Evolutionary conservation across 768 basidiomycete genomes (phyloP).

Genomic region (Collybia mongolica): DNA sequence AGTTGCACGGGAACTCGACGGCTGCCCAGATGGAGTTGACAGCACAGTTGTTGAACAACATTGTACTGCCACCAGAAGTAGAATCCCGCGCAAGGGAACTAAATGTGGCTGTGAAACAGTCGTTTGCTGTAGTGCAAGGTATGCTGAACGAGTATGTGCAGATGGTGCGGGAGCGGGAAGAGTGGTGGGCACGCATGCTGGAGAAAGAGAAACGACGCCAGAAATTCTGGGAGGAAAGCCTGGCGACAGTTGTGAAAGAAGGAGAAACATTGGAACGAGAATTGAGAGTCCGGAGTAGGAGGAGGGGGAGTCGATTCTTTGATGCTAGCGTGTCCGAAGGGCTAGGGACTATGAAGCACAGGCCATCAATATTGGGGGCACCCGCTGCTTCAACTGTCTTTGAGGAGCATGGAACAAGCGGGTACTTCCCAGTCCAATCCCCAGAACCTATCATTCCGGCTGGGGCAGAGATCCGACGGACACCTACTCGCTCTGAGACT

Average conservation of each 20-base stretch:
- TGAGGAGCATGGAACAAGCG: conserved; percentile 2
- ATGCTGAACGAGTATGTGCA: conserved; percentile 66
- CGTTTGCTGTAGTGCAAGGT: conserved; percentile 51
- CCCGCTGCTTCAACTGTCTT: conserved; percentile 3
- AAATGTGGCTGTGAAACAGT: conserved; percentile 47
- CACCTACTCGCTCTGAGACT: background rate
- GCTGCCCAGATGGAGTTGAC: conserved; percentile 81
- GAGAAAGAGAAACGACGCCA: conserved; percentile 63
- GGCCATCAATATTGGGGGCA: conserved; percentile 13
- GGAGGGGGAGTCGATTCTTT: conserved; percentile 58
- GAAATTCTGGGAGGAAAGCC: conserved; percentile 85
- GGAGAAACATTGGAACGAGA: conserved; percentile 84
- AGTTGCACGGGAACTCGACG: conserved; percentile 67
- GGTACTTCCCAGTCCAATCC: conserved; percentile 1
- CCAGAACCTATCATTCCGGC: background rate
- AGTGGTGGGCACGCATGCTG: conserved; percentile 70
- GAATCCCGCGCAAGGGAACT: conserved; percentile 22
- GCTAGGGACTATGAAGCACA: conserved; percentile 16
- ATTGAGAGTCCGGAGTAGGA: conserved; percentile 58
- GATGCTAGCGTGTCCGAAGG: conserved; percentile 26
- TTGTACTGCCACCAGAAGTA: background rate
- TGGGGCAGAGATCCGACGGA: background rate
- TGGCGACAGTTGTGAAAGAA: conserved; percentile 82
- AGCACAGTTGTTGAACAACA: conserved; percentile 48
- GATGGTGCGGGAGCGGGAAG: conserved; percentile 78